phyloP scores from a whole-genome alignment of 306 rosid species.

The Quercus suber region DNA sequence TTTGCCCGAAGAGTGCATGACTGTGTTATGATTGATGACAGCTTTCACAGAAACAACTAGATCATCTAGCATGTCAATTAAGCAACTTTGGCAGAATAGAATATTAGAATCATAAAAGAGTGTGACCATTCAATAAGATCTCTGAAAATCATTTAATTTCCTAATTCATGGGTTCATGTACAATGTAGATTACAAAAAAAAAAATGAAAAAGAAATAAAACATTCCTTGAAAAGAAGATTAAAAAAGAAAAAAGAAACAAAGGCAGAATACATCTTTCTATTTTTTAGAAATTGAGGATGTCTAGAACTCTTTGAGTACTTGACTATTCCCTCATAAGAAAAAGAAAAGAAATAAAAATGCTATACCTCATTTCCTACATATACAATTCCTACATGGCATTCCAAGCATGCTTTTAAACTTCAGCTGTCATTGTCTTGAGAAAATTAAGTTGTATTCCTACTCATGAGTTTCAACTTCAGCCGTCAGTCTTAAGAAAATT shows the following conservation, averaged over 20 bases:
- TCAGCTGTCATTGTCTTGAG: slow-evolving; percentile 20
- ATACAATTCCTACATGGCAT: not conserved
- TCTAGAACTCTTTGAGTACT: too few species aligned
- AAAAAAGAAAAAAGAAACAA: not conserved
- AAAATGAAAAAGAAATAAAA: slow-evolving; percentile 1
- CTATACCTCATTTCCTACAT: slow-evolving; percentile 8
- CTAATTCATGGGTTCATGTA: too few species aligned
- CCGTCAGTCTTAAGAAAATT: slow-evolving; percentile 19
- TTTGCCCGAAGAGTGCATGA: too few species aligned
- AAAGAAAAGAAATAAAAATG: not conserved
- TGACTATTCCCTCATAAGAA: not conserved
- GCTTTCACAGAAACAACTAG: too few species aligned
- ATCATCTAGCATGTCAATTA: too few species aligned
- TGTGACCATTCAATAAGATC: too few species aligned
- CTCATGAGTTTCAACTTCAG: slow-evolving; percentile 20
- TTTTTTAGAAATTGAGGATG: too few species aligned
- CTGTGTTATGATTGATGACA: too few species aligned
- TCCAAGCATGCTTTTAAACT: not conserved
- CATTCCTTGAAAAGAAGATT: not conserved
- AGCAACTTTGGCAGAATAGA: not conserved
- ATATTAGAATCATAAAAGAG: not conserved
- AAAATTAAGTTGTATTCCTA: slow-evolving; percentile 1
- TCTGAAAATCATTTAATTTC: not conserved
- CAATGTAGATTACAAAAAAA: not conserved
- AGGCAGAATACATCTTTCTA: not conserved